Evolutionary conservation across 441 rosid genomes (phyloP).

Genomic region (Croton laevigatus): DNA sequence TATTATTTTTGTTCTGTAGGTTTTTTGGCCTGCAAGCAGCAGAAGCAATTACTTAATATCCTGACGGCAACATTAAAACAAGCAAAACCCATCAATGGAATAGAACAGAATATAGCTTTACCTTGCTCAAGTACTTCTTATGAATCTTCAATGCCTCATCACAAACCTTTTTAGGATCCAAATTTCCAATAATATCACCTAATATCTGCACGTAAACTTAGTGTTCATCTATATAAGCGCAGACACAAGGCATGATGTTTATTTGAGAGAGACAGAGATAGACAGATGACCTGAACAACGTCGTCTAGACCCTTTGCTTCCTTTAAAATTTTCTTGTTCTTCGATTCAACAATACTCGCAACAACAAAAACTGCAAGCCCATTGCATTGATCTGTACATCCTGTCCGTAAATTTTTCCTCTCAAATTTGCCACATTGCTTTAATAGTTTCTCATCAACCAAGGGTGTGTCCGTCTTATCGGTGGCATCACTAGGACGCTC

Average conservation of each 20-base stretch:
- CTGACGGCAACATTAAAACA: not conserved
- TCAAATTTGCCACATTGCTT: constrained; percentile 83
- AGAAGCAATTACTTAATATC: not conserved
- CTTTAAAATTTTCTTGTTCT: constrained; percentile 72
- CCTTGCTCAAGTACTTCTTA: constrained; percentile 72
- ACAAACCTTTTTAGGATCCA: constrained; percentile 84
- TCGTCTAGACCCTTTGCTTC: constrained; percentile 91
- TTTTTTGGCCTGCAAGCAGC: not conserved
- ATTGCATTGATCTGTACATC: constrained; percentile 40
- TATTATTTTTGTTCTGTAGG: not conserved
- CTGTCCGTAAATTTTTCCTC: constrained; percentile 51
- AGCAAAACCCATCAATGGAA: not conserved
- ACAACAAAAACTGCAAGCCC: constrained; percentile 76
- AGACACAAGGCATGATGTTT: not conserved
- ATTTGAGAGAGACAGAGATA: constrained; percentile 11
- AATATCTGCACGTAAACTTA: constrained; percentile 47
- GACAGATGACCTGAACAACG: constrained; percentile 61
- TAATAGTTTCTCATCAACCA: constrained; percentile 41
- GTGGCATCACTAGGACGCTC: constrained; percentile 34
- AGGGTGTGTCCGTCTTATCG: constrained; percentile 23
- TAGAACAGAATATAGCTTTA: constrained; percentile 16
- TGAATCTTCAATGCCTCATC: constrained; percentile 77
- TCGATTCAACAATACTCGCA: constrained; percentile 82
- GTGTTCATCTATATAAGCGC: constrained; percentile 2
- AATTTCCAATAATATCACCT: constrained; percentile 58